phyloP scores from a whole-genome alignment of 2,329 filamentous ascomycete species.

The Blumeria graminis region DNA sequence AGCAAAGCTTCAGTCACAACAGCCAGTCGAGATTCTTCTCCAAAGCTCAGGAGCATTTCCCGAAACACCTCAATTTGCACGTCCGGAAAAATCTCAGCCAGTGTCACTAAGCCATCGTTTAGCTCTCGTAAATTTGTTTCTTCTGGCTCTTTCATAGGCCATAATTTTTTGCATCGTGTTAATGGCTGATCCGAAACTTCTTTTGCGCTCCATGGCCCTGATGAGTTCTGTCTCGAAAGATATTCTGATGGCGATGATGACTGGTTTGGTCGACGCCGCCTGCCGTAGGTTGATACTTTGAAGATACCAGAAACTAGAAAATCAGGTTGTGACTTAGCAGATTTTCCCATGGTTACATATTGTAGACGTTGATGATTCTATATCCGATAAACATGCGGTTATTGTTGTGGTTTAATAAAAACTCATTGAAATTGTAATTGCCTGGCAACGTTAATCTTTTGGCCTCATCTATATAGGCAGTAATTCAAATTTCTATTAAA shows the following conservation, averaged over 20 bases:
- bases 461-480: no score
- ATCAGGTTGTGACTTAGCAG: background rate
- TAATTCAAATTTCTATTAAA: no score
- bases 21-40: constrained; percentile 51
- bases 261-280: background rate
- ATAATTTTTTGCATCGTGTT: background rate
- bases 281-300: background rate
- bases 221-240: background rate
- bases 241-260: background rate
- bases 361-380: no score
- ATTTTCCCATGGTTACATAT: background rate
- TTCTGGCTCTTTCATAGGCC: constrained; percentile 15
- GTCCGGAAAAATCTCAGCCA: constrained; percentile 54
- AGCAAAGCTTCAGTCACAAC: constrained; percentile 56
- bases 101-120: constrained; percentile 41
- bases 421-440: no score
- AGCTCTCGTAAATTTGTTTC: constrained; percentile 40
- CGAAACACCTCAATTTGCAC: constrained; percentile 64
- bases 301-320: background rate
- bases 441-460: no score
- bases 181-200: background rate
- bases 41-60: constrained; percentile 53
- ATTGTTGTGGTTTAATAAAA: no score
- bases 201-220: background rate
- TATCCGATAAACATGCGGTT: no score